phyloP scores from a whole-genome alignment of 371 early-diverging fungal species.

The Rhizopus arrhizus region DNA sequence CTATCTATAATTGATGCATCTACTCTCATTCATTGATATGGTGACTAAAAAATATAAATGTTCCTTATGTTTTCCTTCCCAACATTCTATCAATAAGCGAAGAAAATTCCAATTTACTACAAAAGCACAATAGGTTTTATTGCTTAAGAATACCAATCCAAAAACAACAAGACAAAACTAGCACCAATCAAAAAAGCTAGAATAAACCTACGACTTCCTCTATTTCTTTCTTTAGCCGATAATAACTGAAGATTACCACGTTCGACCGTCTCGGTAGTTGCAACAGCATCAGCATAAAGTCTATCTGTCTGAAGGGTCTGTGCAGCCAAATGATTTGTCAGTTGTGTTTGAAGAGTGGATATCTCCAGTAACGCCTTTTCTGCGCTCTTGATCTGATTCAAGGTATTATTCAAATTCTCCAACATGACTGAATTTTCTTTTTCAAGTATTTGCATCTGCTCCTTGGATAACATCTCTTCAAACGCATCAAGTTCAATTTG shows the following conservation, averaged over 20 bases:
- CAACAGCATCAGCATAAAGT: conserved; percentile 68
- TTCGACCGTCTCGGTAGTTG: conserved; percentile 58
- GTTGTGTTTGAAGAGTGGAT: conserved; percentile 63
- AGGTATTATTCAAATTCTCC: conserved; percentile 60
- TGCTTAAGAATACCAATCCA: conserved; percentile 73
- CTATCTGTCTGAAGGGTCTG: conserved; percentile 72
- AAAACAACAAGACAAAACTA: conserved; percentile 66
- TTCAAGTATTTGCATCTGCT: conserved; percentile 64
- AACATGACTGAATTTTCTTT: conserved; percentile 64
- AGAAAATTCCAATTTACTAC: background rate
- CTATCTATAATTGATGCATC: too few relatives aligned
- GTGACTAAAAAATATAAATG: too few relatives aligned
- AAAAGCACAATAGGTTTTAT: background rate
- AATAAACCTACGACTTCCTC: conserved; percentile 65
- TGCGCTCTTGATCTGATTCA: conserved; percentile 64
- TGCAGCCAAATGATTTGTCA: conserved; percentile 64
- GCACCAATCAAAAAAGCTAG: conserved; percentile 62
- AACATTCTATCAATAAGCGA: background rate
- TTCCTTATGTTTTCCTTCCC: too few relatives aligned
- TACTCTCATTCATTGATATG: too few relatives aligned
- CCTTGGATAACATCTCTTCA: conserved; percentile 45
- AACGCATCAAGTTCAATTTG: conserved; percentile 1
- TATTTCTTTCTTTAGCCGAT: conserved; percentile 58
- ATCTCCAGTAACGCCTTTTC: conserved; percentile 72
- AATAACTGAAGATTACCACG: conserved; percentile 63